Evolutionary conservation across 2,329 filamentous ascomycete species (phyloP).

Genomic region (Tolypocladium nubicola): DNA sequence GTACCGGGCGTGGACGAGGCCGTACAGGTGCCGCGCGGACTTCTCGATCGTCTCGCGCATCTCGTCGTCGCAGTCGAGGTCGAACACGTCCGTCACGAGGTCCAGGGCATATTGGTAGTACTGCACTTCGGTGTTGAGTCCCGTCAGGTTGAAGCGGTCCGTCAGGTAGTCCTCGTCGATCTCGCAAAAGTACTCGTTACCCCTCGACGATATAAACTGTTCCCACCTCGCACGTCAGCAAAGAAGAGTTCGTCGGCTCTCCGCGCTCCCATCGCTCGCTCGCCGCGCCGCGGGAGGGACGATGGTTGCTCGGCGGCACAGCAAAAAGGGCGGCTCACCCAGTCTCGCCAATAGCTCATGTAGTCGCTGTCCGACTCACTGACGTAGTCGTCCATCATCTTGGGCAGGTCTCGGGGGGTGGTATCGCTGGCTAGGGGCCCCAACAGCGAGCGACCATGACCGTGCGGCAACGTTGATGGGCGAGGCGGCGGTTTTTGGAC

Average conservation of each 20-base stretch:
- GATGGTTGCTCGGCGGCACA: not conserved
- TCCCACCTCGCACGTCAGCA: conserved; percentile 3
- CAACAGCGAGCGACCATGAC: conserved; percentile 18
- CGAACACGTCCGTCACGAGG: conserved; percentile 95
- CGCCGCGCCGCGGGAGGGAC: not conserved
- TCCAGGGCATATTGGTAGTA: conserved; percentile 99
- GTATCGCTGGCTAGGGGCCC: conserved; percentile 6
- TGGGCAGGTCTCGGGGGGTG: conserved; percentile 4
- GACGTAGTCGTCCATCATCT: conserved; percentile 87
- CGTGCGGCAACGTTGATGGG: conserved; percentile 3
- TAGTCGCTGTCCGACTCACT: conserved; percentile 98
- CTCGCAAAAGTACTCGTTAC: conserved; percentile 99
- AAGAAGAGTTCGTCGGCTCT: conserved; percentile 1
- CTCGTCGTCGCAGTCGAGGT: conserved; percentile 96
- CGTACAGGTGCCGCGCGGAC: conserved; percentile 89
- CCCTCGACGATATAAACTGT: conserved; percentile 93
- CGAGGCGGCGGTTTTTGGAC: not conserved
- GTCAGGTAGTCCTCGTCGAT: conserved; percentile 99
- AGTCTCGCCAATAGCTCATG: conserved; percentile 98
- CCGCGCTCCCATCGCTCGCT: not conserved
- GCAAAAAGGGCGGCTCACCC: conserved; percentile 54
- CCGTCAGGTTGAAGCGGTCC: conserved; percentile 95
- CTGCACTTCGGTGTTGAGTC: conserved; percentile 91
- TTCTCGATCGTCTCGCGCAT: conserved; percentile 98
- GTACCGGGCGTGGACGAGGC: conserved; percentile 89